Conservation (phyloP, 495 filamentous ascomycete genomes). For the Friedmanniomyces simplex region DNA sequence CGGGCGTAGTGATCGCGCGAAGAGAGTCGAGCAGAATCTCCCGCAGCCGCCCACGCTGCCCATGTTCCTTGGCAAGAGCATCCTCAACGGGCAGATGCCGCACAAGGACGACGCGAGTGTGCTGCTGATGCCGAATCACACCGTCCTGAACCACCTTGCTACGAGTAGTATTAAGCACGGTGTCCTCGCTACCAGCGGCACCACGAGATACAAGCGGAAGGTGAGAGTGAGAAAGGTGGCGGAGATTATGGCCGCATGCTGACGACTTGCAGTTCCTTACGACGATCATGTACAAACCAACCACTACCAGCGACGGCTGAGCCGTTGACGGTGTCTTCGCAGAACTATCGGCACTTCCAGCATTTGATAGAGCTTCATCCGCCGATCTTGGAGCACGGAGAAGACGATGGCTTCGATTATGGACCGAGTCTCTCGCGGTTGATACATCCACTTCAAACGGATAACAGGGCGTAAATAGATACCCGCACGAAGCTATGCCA, state of each 20-base stretch:
- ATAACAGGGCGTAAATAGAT: too few species aligned
- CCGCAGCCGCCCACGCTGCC: slow-evolving; percentile 77
- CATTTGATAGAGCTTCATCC: not conserved
- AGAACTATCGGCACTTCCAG: not conserved
- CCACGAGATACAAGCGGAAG: slow-evolving; percentile 93
- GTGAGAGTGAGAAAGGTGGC: slow-evolving; percentile 38
- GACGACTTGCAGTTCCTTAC: slow-evolving; percentile 68
- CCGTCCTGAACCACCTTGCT: slow-evolving; percentile 92
- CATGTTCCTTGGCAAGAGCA: slow-evolving; percentile 86
- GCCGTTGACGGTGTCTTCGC: not conserved
- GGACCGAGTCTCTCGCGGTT: too few species aligned
- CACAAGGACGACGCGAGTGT: slow-evolving; percentile 98
- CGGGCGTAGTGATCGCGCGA: slow-evolving; percentile 56
- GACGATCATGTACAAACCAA: slow-evolving; percentile 95
- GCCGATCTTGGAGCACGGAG: not conserved
- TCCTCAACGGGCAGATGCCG: slow-evolving; percentile 76
- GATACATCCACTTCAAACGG: too few species aligned
- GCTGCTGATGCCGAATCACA: slow-evolving; percentile 90
- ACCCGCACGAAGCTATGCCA: not conserved
- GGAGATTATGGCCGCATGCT: not conserved
- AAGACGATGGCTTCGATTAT: too few species aligned
- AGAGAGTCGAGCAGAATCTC: slow-evolving; percentile 58
- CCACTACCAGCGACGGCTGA: slow-evolving; percentile 29
- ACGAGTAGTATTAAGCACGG: slow-evolving; percentile 97
- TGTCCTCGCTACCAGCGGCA: slow-evolving; percentile 91